Evolutionary conservation across 2,329 filamentous ascomycete species (phyloP), one percentile per base, ranked within the genome.

Genomic region (Zymoseptoria pseudotritici): DNA sequence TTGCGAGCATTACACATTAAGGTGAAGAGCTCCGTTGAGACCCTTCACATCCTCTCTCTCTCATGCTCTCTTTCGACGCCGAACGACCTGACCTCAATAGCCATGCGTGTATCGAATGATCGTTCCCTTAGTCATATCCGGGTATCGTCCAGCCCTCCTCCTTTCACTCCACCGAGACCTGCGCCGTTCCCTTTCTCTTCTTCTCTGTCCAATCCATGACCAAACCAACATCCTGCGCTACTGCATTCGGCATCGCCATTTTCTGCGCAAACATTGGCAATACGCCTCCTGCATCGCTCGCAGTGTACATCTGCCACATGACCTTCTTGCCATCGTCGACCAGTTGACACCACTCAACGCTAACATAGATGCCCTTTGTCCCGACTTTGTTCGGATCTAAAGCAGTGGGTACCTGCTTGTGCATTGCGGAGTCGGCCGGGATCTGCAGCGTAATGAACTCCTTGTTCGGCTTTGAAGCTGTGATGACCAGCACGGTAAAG

Each of bases 261-360:
- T 83, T 85, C 77, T 91, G 88, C 65, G 87, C 71, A 77, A 80
- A 85, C 70, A 80, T 77, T 0, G 89, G 89, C 58, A 92, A 68
- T 26, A 80, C 73, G 0, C 89, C 89, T 57, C 80, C 80, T 0
- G 89, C 89, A 71, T 92, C 83, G 61, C 85, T 88, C 10, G 86
- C 82, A 9, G 89, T 92, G 8, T 84, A 87, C 87, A 93, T 92
- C 60, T 87, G 77, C 89, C 89, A 94, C 72, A 88, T 85, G 53
- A 89, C 79, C 4, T 74, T 70, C 26, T 55, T 57, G 3, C 67
- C 69, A 13, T 62, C 70, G 4, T 72, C 72, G 3, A 80, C 61
- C 67, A 79, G 75, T 58, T 80, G 75, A 36, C 88, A 75, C 53
- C 83, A 75, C 76, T 91, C 88, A 1, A 91, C 78, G 63, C 84